These are phyloP conservation scores for Russula sp. DNA, from an alignment of 768 basidiomycete species.

Conservation along the genomic window DNA sequence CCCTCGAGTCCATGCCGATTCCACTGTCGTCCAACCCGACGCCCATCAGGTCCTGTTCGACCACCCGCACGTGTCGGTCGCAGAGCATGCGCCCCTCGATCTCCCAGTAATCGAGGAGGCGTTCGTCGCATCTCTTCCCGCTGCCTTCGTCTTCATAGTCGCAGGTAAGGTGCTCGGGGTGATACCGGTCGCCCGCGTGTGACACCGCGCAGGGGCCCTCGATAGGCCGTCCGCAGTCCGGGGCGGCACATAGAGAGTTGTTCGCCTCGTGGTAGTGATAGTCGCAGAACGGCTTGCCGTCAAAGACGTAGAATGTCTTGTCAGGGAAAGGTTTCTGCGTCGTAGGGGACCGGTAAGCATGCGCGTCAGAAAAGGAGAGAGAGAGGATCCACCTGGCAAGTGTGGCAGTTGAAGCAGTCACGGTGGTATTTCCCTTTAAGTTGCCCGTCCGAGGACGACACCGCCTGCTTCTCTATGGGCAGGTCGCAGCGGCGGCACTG, in stretches of 20 bases:
- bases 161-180: conserved; percentile 84
- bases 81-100: conserved; percentile 81
- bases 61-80: conserved; percentile 61
- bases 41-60: conserved; percentile 26
- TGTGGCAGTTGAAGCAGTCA: conserved; percentile 84
- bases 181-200: conserved; percentile 73
- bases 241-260: conserved; percentile 77
- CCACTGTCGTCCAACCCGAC: conserved; percentile 15
- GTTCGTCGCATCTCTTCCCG: conserved; percentile 40
- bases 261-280: conserved; percentile 93
- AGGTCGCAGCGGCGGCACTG: conserved; percentile 84
- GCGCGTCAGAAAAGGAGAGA: conserved; percentile 4
- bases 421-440: conserved; percentile 94
- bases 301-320: conserved; percentile 86
- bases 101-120: conserved; percentile 83
- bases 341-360: not conserved
- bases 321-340: conserved; percentile 82
- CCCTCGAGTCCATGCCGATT: conserved; percentile 33
- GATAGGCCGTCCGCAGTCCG: conserved; percentile 78
- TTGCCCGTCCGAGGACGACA: conserved; percentile 88
- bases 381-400: conserved; percentile 56
- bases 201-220: conserved; percentile 92
- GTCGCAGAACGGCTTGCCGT: conserved; percentile 85
- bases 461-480: conserved; percentile 87
- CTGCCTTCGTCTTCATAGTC: conserved; percentile 46